Percentiles rank a stretch among this genome's conserved stretches.
These are phyloP conservation scores for Suhomyces sp. DNA, from an alignment of 805 yeast genomes.

Conservation along the genomic window DNA sequence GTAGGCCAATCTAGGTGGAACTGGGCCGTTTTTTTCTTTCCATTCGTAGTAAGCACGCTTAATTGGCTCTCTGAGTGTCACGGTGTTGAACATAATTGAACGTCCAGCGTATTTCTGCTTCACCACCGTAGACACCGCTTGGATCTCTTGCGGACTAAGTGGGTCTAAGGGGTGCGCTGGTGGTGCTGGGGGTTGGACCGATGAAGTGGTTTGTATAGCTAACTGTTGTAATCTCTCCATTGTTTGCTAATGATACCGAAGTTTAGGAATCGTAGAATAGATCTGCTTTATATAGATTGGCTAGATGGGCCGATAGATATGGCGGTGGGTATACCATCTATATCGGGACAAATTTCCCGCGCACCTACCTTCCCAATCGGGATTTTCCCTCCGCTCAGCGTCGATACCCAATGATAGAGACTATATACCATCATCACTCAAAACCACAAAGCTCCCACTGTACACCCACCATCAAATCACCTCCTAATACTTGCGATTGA, in stretches of 20 bases:
- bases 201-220: slow-evolving; percentile 58
- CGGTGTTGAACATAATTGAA: slow-evolving; percentile 58
- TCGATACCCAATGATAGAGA: not conserved
- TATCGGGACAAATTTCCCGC: slow-evolving; percentile 3
- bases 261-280: not conserved
- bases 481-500: not conserved
- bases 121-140: slow-evolving; percentile 52
- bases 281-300: not conserved
- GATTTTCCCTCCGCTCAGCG: not conserved
- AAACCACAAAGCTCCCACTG: no score
- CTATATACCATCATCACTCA: not conserved
- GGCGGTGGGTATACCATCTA: not conserved
- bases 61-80: slow-evolving; percentile 69
- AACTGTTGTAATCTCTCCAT: slow-evolving; percentile 70
- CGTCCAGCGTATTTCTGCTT: slow-evolving; percentile 47
- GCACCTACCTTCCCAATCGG: slow-evolving; percentile 1
- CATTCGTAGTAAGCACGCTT: slow-evolving; percentile 61
- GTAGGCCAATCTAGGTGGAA: slow-evolving; percentile 68
- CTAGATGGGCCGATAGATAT: not conserved
- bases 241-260: not conserved
- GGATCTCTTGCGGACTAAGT: slow-evolving; percentile 59
- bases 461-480: not conserved
- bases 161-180: slow-evolving; percentile 75
- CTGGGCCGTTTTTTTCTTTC: slow-evolving; percentile 59
- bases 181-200: slow-evolving; percentile 49